Base-by-base conservation (phyloP, 257 asterid species). In the Solanum chmielewskii region DNA sequence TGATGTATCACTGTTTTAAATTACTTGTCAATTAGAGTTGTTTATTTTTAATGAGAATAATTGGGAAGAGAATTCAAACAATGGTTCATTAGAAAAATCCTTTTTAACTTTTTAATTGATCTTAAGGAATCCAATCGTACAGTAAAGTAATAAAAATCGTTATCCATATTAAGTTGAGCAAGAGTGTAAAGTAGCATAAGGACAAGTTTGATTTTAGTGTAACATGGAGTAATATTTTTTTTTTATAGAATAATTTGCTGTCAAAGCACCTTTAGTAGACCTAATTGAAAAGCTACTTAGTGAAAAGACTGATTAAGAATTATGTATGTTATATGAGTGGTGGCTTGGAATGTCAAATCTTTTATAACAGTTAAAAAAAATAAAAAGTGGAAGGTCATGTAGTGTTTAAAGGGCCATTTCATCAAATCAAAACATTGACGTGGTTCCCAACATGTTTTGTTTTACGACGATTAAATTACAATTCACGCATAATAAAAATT, bases 401-500 rank as follows among this genome's bases (percentile, higher is more conserved):
- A 31, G 80, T 81, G 12, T 80, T 80, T 41, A 29, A 80, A 27
- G 37, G 88, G 85, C 82, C 84, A 60, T 59, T 12, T 86, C 87
- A 87, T 76, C 37, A 31, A 87, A 69, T 87, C 86, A 42, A 76
- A 91, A 73, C 35, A 9, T 86, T 87, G 92, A 91, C 88, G 85
- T 87, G 91, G 86, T 87, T 84, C 74, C 92, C 92, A 91, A 88
- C 91, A 87, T 73, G 88, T 78, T 71, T 71, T 71, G 78, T 71
- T 71, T 71, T 12, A 56, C 21, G 5, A 56, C 3, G 64, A 56
- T 33, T 8, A 70, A 70, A 31, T 33, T 71, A 21, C 0, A 15
- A 69, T 69, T 69, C 6, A 14, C 11, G 0, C 20, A 25, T 56
- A 2, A 12, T 2, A 27, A 0, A 13, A 3, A 15, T 9, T 6